These are phyloP conservation scores for Exophiala sp. DNA, from an alignment of 2,329 filamentous ascomycete genomes.

Conservation along the genomic window DNA sequence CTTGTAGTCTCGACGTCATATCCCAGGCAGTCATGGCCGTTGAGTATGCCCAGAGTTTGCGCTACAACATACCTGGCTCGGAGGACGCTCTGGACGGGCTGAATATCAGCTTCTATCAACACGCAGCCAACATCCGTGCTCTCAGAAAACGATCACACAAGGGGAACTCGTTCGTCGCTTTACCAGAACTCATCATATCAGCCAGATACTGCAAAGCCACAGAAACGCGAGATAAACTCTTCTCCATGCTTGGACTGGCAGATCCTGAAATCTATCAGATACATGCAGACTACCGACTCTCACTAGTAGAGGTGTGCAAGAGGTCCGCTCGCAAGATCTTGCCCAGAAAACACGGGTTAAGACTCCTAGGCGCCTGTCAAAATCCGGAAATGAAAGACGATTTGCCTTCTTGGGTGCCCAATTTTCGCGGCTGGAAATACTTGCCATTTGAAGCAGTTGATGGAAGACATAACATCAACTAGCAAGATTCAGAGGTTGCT, in stretches of 20 bases:
- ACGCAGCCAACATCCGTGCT: neutral
- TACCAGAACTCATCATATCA: neutral
- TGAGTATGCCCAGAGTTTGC: conserved; percentile 1
- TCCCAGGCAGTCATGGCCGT: conserved; percentile 6
- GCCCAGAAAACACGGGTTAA: conserved; percentile 2
- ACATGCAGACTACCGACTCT: conserved; percentile 1
- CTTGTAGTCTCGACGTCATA: neutral
- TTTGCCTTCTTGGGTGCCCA: conserved; percentile 8
- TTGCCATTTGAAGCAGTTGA: conserved; percentile 3
- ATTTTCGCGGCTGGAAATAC: conserved; percentile 9
- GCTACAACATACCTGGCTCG: neutral
- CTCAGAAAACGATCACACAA: conserved; percentile 1
- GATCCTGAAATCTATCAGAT: conserved; percentile 7
- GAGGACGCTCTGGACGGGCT: neutral
- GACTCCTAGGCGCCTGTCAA: conserved; percentile 5
- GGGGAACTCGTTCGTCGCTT: neutral
- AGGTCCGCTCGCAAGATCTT: conserved; percentile 1
- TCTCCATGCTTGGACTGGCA: conserved; percentile 4
- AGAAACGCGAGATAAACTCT: conserved; percentile 11
- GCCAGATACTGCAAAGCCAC: conserved; percentile 4
- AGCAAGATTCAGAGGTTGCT: neutral
- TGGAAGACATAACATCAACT: neutral
- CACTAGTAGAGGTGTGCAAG: conserved; percentile 1
- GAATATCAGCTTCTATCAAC: conserved; percentile 6
- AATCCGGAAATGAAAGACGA: conserved; percentile 1